These are phyloP conservation scores for Astrothelium macrocarpum DNA, from an alignment of 495 filamentous ascomycete species.

Conservation along the genomic window DNA sequence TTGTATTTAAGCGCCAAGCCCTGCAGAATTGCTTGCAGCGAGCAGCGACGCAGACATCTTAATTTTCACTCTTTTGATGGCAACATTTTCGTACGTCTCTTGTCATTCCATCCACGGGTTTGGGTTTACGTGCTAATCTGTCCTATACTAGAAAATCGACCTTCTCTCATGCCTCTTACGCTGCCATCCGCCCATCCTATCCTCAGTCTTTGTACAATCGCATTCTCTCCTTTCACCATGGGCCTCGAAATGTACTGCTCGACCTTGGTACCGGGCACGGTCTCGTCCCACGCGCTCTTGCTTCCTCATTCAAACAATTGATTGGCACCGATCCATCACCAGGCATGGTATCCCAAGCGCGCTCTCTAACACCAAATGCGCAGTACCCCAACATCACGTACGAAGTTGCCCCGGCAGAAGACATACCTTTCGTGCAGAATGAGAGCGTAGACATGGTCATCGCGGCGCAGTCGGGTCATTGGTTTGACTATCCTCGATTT, in stretches of 20 bases:
- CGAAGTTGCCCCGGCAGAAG: slow-evolving; percentile 40
- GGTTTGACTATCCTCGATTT: slow-evolving; percentile 47
- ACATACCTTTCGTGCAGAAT: slow-evolving; percentile 39
- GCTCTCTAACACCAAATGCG: slow-evolving; percentile 29
- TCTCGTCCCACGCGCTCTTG: slow-evolving; percentile 45
- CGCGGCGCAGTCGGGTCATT: slow-evolving; percentile 55
- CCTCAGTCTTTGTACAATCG: slow-evolving; percentile 43
- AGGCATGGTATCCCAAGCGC: slow-evolving; percentile 49
- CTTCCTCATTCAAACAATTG: slow-evolving; percentile 38
- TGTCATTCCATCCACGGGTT: slow-evolving; percentile 6
- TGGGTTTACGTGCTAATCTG: not conserved
- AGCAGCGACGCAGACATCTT: not conserved
- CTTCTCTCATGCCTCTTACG: slow-evolving; percentile 49
- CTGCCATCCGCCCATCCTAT: slow-evolving; percentile 54
- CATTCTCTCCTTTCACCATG: slow-evolving; percentile 46
- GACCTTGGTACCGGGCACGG: slow-evolving; percentile 58
- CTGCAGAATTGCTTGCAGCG: not conserved
- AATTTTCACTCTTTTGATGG: slow-evolving; percentile 25
- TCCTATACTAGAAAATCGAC: slow-evolving; percentile 33
- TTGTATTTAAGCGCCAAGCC: not conserved
- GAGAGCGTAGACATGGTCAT: slow-evolving; percentile 46
- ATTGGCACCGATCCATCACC: slow-evolving; percentile 50
- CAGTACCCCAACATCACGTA: slow-evolving; percentile 40
- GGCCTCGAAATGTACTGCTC: slow-evolving; percentile 35
- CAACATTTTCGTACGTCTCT: slow-evolving; percentile 39